Evolutionary conservation across 495 filamentous ascomycete species (phyloP).

Genomic region (Podospora conica): DNA sequence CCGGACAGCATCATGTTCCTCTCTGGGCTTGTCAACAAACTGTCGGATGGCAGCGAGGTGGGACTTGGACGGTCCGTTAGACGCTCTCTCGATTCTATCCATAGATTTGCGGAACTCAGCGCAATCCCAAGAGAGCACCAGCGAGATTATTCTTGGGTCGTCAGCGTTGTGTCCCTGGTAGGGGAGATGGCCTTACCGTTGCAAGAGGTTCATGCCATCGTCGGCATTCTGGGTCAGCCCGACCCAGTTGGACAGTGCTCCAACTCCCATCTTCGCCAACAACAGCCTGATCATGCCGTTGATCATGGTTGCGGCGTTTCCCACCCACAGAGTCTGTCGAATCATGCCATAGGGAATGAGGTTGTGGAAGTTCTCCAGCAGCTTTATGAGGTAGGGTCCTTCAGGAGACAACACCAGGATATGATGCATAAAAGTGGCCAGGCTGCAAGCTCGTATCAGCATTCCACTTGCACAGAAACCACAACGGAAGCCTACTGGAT

Average conservation of each 20-base stretch:
- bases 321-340: slow-evolving; percentile 56
- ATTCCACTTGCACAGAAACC: not conserved
- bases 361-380: slow-evolving; percentile 51
- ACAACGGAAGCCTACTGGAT: slow-evolving; percentile 40
- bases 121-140: slow-evolving; percentile 56
- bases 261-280: slow-evolving; percentile 57
- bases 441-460: slow-evolving; percentile 26
- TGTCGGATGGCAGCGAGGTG: slow-evolving; percentile 44
- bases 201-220: slow-evolving; percentile 64
- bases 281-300: slow-evolving; percentile 57
- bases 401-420: slow-evolving; percentile 56
- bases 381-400: slow-evolving; percentile 54
- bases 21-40: slow-evolving; percentile 39
- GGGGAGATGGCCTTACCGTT: slow-evolving; percentile 40
- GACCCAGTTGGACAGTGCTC: slow-evolving; percentile 59
- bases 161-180: slow-evolving; percentile 6
- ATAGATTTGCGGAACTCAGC: slow-evolving; percentile 49
- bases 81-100: slow-evolving; percentile 47
- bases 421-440: slow-evolving; percentile 59
- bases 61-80: slow-evolving; percentile 41
- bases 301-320: slow-evolving; percentile 65
- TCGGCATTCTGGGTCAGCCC: slow-evolving; percentile 52
- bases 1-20: slow-evolving; percentile 45
- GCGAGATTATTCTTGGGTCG: slow-evolving; percentile 51
- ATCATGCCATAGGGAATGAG: slow-evolving; percentile 56